Conservation (phyloP, 1,139 yeast species). For the Pichia sp. region DNA sequence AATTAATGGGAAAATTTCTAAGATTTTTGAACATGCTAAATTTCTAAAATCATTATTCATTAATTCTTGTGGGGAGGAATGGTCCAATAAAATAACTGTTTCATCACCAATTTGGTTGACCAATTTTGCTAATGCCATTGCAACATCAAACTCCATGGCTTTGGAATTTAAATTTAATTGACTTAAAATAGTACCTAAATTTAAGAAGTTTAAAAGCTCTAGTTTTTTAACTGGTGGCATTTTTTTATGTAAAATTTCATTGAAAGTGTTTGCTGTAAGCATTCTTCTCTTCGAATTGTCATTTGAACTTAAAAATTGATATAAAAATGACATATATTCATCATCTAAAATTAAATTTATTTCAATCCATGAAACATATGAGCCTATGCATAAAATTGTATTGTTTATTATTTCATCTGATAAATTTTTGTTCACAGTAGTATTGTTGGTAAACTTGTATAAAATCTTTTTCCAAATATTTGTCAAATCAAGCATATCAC, state of each 20-base stretch:
- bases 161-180: slow-evolving; percentile 33
- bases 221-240: slow-evolving; percentile 87
- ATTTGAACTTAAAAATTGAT: slow-evolving; percentile 48
- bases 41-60: slow-evolving; percentile 32
- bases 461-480: slow-evolving; percentile 64
- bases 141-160: slow-evolving; percentile 54
- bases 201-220: slow-evolving; percentile 63
- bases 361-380: slow-evolving; percentile 94
- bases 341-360: slow-evolving; percentile 69
- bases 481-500: slow-evolving; percentile 67
- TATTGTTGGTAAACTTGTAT: slow-evolving; percentile 26
- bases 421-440: slow-evolving; percentile 21
- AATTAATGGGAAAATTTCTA: slow-evolving; percentile 68
- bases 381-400: slow-evolving; percentile 67
- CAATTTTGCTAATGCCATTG: slow-evolving; percentile 68
- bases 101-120: slow-evolving; percentile 74
- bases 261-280: slow-evolving; percentile 65
- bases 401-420: slow-evolving; percentile 48
- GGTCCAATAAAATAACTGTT: slow-evolving; percentile 59
- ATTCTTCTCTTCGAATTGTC: slow-evolving; percentile 37
- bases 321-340: slow-evolving; percentile 56
- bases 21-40: slow-evolving; percentile 42
- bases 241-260: slow-evolving; percentile 81
- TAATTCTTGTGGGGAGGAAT: slow-evolving; percentile 32
- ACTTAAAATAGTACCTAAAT: slow-evolving; percentile 52